Base-by-base conservation (phyloP, 176 grass and related monocot species). In the Aegilops sharonensis region DNA sequence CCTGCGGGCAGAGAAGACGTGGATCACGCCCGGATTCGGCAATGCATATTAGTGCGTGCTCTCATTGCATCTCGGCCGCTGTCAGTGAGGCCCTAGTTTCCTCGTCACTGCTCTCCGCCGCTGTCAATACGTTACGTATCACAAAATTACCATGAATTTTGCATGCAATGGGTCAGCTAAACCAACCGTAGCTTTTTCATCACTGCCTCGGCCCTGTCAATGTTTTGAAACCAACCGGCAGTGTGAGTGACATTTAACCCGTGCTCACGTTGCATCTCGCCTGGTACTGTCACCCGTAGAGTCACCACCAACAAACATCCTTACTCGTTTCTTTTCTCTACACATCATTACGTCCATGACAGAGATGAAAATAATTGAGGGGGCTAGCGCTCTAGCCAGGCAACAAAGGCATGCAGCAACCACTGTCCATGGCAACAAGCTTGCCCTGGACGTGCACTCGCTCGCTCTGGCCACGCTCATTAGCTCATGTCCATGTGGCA, bases 301-400 rank as follows among this genome's bases (percentile, higher is more conserved):
- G 70, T 36, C 69, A 78, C 71, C 63, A 89, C 70, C 78, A 89
- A 77, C 83, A 85, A 36, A 72, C 30, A 21, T 11, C 60, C 77
- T 30, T 27, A 8, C 54, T 59, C 54, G 34, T 36, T 89, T 75
- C 70, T 62, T 71, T 62, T 71, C 14, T 18, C 14, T 15, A 11
- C 72, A 77, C 80, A 77, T 77, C 3, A 34, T 3, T 34, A 34
- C 32, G 32, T 34, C 32, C 24, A 13, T 4, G 29, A 54, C 13
- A 61, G 9, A 34, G 48, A 65, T 34, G 45, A 56, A 71, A 71
- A 90, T 86, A 90, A 90, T 71, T 78, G 83, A 89, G 68, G 24
- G 37, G 11, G n/a, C 40, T 17, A 9, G 11, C 11, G 35, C 20
- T 72, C 69, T 47, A 73, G 42, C 42, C 4, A 75, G 24, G 62